Evolutionary conservation across 1,284 basidiomycete species (phyloP).

Genomic region (Pseudozyma hubeiensis): DNA sequence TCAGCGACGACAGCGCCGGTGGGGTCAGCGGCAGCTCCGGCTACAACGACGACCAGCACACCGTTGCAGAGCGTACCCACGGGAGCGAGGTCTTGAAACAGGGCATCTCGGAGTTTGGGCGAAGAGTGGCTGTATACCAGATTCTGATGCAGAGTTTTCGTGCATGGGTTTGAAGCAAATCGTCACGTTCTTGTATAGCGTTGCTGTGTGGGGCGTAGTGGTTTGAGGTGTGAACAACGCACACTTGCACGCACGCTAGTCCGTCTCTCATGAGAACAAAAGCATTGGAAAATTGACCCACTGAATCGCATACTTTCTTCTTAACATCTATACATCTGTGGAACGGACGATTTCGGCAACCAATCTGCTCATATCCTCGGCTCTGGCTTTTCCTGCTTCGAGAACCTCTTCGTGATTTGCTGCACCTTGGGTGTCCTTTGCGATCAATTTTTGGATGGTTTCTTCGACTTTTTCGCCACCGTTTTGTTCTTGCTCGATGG

Average conservation of each 20-base stretch:
- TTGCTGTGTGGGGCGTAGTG: too few relatives aligned
- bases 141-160: neutral
- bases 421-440: constrained; percentile 71
- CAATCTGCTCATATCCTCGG: constrained; percentile 77
- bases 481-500: constrained; percentile 77
- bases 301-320: too few relatives aligned
- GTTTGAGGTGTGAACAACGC: too few relatives aligned
- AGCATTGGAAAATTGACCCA: too few relatives aligned
- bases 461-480: constrained; percentile 14
- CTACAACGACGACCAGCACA: constrained; percentile 3
- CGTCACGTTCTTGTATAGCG: too few relatives aligned
- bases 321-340: constrained; percentile 13
- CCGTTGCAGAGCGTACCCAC: constrained; percentile 18
- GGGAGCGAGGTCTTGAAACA: neutral
- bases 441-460: constrained; percentile 53
- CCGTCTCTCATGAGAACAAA: too few relatives aligned
- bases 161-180: too few relatives aligned
- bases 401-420: constrained; percentile 88
- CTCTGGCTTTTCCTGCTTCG: constrained; percentile 76
- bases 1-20: neutral
- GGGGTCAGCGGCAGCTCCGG: neutral
- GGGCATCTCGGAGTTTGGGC: neutral
- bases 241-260: too few relatives aligned
- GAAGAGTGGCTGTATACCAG: constrained; percentile 3
- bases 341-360: constrained; percentile 23